Evolutionary conservation across 257 asterid genomes (phyloP).

Genomic region (Catharanthus roseus): DNA sequence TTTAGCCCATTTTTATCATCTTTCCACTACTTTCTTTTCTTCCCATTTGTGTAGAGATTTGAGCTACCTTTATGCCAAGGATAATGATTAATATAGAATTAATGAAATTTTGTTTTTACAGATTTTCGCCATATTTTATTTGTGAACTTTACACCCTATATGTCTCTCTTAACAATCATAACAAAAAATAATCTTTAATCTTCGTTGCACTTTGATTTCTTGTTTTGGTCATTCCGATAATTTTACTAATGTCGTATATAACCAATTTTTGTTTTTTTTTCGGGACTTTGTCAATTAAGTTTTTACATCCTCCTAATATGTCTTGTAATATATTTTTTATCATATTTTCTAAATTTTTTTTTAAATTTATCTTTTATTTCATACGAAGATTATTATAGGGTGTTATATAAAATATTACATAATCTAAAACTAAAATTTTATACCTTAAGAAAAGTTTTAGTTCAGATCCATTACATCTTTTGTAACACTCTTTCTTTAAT

Average conservation of each 20-base stretch:
- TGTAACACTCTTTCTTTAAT: too few relatives aligned
- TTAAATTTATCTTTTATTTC: too few relatives aligned
- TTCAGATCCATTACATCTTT: too few relatives aligned
- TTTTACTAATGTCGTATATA: background rate
- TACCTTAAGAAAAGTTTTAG: too few relatives aligned
- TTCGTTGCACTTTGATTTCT: too few relatives aligned
- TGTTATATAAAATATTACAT: too few relatives aligned
- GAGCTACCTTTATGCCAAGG: background rate
- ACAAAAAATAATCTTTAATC: background rate
- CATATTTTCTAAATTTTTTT: too few relatives aligned
- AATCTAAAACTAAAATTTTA: too few relatives aligned
- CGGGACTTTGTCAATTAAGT: background rate
- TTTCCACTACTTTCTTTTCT: slow-evolving; percentile 32
- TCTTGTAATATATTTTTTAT: too few relatives aligned
- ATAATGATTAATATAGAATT: background rate
- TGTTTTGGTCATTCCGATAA: background rate
- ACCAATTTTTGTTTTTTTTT: background rate
- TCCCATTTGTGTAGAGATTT: slow-evolving; percentile 1
- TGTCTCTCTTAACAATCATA: background rate
- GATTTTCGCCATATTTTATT: background rate
- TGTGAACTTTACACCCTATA: background rate
- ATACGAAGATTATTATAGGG: too few relatives aligned
- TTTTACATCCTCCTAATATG: too few relatives aligned
- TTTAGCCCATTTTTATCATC: slow-evolving; percentile 11
- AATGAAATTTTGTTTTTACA: too few relatives aligned